Evolutionary conservation across 495 filamentous ascomycete species (phyloP).

Genomic region (Evernia prunastri): DNA sequence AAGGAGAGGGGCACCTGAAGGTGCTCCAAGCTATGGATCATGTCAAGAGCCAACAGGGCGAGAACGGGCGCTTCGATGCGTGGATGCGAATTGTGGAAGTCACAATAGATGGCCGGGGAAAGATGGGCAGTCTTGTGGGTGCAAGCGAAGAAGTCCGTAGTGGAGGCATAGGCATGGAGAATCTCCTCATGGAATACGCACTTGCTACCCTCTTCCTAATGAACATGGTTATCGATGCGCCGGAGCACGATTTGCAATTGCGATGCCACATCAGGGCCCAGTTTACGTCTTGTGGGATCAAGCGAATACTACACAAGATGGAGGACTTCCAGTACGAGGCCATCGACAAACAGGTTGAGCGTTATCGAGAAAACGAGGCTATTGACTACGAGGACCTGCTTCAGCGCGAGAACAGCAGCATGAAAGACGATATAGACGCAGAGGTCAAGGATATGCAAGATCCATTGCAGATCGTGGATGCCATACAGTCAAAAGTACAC

Average conservation of each 20-base stretch:
- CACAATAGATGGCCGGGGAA: slow-evolving; percentile 90
- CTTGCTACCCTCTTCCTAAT: slow-evolving; percentile 90
- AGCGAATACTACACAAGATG: slow-evolving; percentile 93
- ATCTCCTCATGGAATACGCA: slow-evolving; percentile 97
- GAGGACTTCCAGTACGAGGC: slow-evolving; percentile 97
- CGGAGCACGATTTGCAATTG: slow-evolving; percentile 80
- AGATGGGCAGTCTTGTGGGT: slow-evolving; percentile 96
- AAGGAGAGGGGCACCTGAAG: slow-evolving; percentile 89
- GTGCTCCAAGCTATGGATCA: slow-evolving; percentile 90
- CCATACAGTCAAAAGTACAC: slow-evolving; percentile 79
- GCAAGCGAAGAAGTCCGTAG: slow-evolving; percentile 95
- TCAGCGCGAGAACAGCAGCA: slow-evolving; percentile 82
- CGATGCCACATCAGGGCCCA: slow-evolving; percentile 92
- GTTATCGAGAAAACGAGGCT: slow-evolving; percentile 86
- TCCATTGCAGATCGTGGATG: slow-evolving; percentile 86
- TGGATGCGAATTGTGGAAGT: slow-evolving; percentile 99
- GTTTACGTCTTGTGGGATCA: slow-evolving; percentile 93
- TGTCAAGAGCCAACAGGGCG: slow-evolving; percentile 80
- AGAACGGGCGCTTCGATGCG: slow-evolving; percentile 94
- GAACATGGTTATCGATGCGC: slow-evolving; percentile 93
- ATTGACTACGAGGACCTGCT: slow-evolving; percentile 98
- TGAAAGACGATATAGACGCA: slow-evolving; percentile 83
- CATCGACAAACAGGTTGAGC: slow-evolving; percentile 96
- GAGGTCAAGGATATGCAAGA: slow-evolving; percentile 93
- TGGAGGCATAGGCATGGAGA: slow-evolving; percentile 98